These are phyloP conservation scores for Angomonas ambiguus DNA, from an alignment of 208 protist genomes.

Conservation along the genomic window DNA sequence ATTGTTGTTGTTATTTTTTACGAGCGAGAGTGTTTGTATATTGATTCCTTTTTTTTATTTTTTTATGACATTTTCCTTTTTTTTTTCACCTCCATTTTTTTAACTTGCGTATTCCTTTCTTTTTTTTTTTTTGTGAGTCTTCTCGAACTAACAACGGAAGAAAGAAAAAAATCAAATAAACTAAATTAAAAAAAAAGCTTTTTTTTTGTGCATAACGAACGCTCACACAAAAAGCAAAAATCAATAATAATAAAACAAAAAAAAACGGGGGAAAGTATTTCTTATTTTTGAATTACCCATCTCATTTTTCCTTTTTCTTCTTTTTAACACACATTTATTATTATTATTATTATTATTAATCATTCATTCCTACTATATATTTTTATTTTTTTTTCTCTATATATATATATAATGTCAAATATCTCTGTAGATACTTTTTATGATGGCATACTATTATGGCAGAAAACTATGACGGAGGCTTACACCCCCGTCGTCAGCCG, in stretches of 20 bases:
- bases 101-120: not conserved
- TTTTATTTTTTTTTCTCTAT: constrained; percentile 13
- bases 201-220: constrained; percentile 4
- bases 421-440: constrained; percentile 4
- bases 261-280: not conserved
- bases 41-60: constrained; percentile 5
- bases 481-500: too few species aligned
- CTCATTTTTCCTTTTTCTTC: not conserved
- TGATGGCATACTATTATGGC: not conserved
- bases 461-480: too few species aligned
- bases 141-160: too few species aligned
- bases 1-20: too few species aligned
- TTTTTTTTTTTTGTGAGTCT: too few species aligned
- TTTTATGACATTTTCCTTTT: not conserved
- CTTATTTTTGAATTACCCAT: not conserved
- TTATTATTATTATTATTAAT: constrained; percentile 1
- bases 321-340: not conserved
- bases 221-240: not conserved
- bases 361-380: not conserved
- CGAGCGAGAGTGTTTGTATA: not conserved
- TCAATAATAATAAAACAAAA: not conserved
- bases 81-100: constrained; percentile 5
- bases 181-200: not conserved
- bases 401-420: not conserved
- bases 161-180: not conserved